These are phyloP conservation scores for Ceratocystis smalleyi DNA, from an alignment of 2,329 filamentous ascomycete species.

Conservation along the genomic window DNA sequence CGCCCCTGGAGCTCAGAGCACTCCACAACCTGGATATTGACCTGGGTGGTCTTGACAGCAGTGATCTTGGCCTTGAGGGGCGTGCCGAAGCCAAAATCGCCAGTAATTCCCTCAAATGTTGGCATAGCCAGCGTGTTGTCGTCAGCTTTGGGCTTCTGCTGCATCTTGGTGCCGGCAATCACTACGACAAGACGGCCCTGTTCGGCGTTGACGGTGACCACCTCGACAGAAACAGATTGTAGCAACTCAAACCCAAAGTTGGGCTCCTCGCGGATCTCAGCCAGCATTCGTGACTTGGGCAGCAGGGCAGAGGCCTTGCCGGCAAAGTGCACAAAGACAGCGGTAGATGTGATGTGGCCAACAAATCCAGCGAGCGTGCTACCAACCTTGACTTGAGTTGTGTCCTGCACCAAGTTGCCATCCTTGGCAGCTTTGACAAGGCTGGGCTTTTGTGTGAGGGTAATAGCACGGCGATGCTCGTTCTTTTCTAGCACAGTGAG, in stretches of 20 bases:
- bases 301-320: constrained; percentile 62
- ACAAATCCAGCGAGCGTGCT: constrained; percentile 63
- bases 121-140: constrained; percentile 21
- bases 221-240: constrained; percentile 58
- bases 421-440: constrained; percentile 61
- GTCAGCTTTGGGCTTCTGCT: constrained; percentile 23
- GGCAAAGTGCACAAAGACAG: constrained; percentile 78
- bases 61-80: constrained; percentile 60
- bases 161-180: constrained; percentile 33
- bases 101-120: constrained; percentile 29
- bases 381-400: constrained; percentile 57
- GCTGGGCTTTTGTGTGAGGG: constrained; percentile 68
- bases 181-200: constrained; percentile 49
- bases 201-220: constrained; percentile 56
- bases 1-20: constrained; percentile 64
- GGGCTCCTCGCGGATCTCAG: constrained; percentile 49
- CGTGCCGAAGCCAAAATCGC: constrained; percentile 59
- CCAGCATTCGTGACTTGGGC: constrained; percentile 60
- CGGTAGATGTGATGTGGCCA: constrained; percentile 65
- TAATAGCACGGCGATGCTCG: constrained; percentile 57
- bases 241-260: constrained; percentile 66
- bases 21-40: constrained; percentile 79
- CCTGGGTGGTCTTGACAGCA: constrained; percentile 79
- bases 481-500: constrained; percentile 81
- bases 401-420: constrained; percentile 52